Percentiles rank a stretch among this genome's conserved stretches.
Evolutionary conservation across 2,329 filamentous ascomycete species (phyloP).

Genomic region (Colletotrichum theobromicola): DNA sequence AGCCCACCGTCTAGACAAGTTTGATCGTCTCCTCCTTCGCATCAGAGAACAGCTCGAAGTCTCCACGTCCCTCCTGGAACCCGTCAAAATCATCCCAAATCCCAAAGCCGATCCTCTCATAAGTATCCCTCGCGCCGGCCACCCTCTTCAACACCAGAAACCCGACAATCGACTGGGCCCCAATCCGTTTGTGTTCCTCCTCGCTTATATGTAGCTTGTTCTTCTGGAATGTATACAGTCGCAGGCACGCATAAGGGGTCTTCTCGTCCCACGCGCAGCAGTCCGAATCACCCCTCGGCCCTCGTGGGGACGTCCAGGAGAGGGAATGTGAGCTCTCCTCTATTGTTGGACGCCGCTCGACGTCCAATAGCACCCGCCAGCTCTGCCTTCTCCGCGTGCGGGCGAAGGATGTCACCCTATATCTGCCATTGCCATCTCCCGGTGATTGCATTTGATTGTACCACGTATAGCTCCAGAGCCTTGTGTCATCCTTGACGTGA

Average conservation of each 20-base stretch:
- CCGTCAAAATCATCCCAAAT: background rate
- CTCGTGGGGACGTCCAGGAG: background rate
- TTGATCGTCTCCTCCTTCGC: background rate
- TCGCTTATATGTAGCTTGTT: background rate
- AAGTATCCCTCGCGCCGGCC: background rate
- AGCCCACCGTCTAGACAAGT: background rate
- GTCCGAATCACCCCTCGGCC: rapidly evolving
- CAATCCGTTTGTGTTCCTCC: rapidly evolving
- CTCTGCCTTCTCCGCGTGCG: background rate
- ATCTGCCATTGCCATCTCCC: background rate
- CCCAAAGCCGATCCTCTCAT: background rate
- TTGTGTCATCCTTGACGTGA: background rate
- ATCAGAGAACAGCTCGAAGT: background rate
- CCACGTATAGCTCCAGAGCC: background rate
- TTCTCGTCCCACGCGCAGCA: background rate
- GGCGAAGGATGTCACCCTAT: background rate
- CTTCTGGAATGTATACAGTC: background rate
- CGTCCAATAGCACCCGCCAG: background rate
- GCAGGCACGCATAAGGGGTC: rapidly evolving
- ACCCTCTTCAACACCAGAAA: background rate
- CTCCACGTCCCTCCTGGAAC: rapidly evolving
- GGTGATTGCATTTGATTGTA: background rate
- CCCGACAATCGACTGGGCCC: background rate
- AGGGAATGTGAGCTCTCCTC: background rate
- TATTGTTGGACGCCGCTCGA: background rate